phyloP scores from a whole-genome alignment of 176 grass and related monocot genomes.

The Guadua angustifolia region DNA sequence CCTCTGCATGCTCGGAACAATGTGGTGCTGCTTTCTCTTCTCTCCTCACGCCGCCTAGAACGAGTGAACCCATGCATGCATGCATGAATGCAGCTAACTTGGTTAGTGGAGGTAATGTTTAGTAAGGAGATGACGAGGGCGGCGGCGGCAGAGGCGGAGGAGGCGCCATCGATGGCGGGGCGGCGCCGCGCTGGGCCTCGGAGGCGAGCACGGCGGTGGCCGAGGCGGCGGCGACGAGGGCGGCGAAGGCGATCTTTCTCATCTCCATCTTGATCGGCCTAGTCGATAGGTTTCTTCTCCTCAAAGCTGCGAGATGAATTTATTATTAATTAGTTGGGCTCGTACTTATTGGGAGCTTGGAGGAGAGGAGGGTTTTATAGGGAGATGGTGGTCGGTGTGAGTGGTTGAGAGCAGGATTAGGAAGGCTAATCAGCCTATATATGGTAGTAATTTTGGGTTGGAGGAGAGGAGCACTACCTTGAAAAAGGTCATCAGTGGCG shows the following conservation, averaged over 20 bases:
- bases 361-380: constrained; percentile 1
- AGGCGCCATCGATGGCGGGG: not conserved
- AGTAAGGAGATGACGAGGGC: constrained; percentile 48
- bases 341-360: not conserved
- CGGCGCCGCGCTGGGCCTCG: not conserved
- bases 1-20: not conserved
- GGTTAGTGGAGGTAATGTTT: constrained; percentile 54
- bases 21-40: not conserved
- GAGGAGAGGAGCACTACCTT: too few species aligned
- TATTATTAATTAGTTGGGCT: constrained; percentile 37
- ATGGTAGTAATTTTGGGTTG: too few species aligned
- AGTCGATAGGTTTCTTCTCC: not conserved
- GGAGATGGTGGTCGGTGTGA: not conserved
- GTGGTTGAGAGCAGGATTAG: constrained; percentile 22
- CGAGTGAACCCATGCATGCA: not conserved
- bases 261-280: constrained; percentile 36
- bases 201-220: constrained; percentile 1
- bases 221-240: constrained; percentile 7
- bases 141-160: not conserved
- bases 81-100: not conserved
- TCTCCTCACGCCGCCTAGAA: not conserved
- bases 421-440: not conserved
- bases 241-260: constrained; percentile 40
- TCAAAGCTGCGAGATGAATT: constrained; percentile 17
- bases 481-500: too few species aligned